These are phyloP conservation scores for Scedosporium minutisporum DNA, from an alignment of 2,329 filamentous ascomycete species.

Conservation along the genomic window DNA sequence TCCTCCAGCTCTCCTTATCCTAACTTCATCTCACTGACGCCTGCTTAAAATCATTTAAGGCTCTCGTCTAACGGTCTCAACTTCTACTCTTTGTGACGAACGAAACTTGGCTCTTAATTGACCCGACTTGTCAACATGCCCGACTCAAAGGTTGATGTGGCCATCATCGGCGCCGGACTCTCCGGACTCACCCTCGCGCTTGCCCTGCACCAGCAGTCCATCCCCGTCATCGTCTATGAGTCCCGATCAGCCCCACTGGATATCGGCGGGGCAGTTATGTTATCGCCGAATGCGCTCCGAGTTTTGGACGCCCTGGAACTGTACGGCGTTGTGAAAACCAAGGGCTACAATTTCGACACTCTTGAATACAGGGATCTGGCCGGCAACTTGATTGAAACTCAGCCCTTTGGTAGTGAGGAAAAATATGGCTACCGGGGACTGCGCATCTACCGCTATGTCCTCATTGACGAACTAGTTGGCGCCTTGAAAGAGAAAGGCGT, in stretches of 20 bases:
- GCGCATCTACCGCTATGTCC: conserved; percentile 41
- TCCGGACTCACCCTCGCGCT: conserved; percentile 45
- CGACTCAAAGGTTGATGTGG: conserved; percentile 11
- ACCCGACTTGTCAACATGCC: background rate
- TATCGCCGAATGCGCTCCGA: conserved; percentile 48
- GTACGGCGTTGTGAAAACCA: conserved; percentile 31
- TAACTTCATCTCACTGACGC: no score
- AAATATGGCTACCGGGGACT: conserved; percentile 43
- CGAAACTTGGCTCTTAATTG: no score
- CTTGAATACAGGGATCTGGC: conserved; percentile 33
- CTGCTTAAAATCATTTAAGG: no score
- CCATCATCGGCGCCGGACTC: conserved; percentile 27
- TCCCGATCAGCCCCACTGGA: conserved; percentile 31
- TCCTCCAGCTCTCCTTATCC: no score
- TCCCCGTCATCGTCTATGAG: conserved; percentile 43
- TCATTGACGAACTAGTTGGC: conserved; percentile 38
- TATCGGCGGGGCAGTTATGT: conserved; percentile 46
- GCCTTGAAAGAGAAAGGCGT: conserved; percentile 30
- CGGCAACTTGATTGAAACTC: conserved; percentile 25
- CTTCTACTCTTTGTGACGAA: no score
- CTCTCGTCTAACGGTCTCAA: no score
- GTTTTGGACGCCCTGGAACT: conserved; percentile 41
- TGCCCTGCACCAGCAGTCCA: conserved; percentile 39
- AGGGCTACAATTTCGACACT: conserved; percentile 41
- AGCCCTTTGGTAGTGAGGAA: conserved; percentile 35